Base-by-base conservation (phyloP, 805 yeast genomes). In the Candida qinlingensis region DNA sequence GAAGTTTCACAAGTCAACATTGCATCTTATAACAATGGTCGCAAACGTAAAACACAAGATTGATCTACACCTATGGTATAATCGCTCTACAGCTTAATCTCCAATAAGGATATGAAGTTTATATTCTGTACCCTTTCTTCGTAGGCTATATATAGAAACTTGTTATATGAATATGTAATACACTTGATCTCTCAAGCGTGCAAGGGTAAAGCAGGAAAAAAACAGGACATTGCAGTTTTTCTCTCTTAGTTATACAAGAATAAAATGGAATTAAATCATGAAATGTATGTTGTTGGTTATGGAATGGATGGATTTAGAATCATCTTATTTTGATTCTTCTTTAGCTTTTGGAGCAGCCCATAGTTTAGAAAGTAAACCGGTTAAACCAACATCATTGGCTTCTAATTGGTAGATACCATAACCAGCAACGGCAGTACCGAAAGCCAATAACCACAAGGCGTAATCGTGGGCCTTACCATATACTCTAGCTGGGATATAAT, bases 401-500 rank as follows among this genome's bases (percentile, higher is more conserved):
- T 86, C 92, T 61, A 90, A 72, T 53, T 83, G 73, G 67, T 90
- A 94, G 47, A 92, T 72, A 52, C 98, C 99, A 61, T 85, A 81
- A 51, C 83, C 73, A 11, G 87, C 79, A 36, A 84, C 70, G 46
- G 75, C 72, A 3, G 96, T 74, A 37, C 97, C 97, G 3, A 82
- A 69, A 37, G 80, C 77, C 59, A 94, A 76, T 48, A 89, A 64
- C 53, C 75, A 76, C 73, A 80, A 70, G 48, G 96, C 91, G 37
- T 77, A 70, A 52, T 75, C 75, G 70, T 88, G 85, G 76, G 87
- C 80, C 39, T 73, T 66, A 36, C 96, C 96, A 68, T 84, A 94
- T 27, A 83, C 87, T 66, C 99, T 79, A 63, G 73, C 69, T 39
- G 97, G 97, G 48, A 92, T 84, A 71, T 92, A 94, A 69, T 92